These are phyloP conservation scores for Podaxis sp. DNA, from an alignment of 768 basidiomycete species.

Conservation along the genomic window DNA sequence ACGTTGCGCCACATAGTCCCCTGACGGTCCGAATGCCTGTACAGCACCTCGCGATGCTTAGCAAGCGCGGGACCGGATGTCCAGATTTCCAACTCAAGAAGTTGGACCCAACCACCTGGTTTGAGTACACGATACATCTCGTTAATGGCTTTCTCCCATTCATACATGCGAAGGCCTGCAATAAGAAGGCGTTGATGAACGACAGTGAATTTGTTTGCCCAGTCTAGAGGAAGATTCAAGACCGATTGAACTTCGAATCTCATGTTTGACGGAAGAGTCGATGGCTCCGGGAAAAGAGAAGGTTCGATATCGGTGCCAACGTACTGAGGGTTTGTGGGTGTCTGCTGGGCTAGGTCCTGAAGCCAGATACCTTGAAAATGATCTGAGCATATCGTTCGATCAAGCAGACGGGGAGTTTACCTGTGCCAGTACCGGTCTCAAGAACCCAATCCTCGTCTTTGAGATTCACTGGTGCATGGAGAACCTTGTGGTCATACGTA, in stretches of 20 bases:
- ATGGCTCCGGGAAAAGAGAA: background rate
- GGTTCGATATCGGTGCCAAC: constrained; percentile 5
- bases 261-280: constrained; percentile 4
- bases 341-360: constrained; percentile 1
- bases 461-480: constrained; percentile 5
- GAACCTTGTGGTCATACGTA: background rate
- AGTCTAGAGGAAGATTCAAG: background rate
- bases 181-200: constrained; percentile 15
- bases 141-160: constrained; percentile 9
- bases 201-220: constrained; percentile 5
- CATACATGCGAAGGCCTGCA: background rate
- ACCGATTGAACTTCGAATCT: constrained; percentile 1
- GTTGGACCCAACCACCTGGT: constrained; percentile 13
- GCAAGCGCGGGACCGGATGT: constrained; percentile 4
- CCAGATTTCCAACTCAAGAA: constrained; percentile 1
- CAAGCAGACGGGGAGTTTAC: background rate
- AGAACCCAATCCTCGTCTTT: constrained; percentile 9
- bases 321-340: background rate
- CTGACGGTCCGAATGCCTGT: background rate
- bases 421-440: constrained; percentile 1
- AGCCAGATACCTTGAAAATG: constrained; percentile 4
- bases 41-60: constrained; percentile 1
- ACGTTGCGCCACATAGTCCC: constrained; percentile 1
- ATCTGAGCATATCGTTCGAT: background rate
- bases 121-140: constrained; percentile 9